Conservation (phyloP, 352 stramenopile genomes). For the Pythium pyrilobum region DNA sequence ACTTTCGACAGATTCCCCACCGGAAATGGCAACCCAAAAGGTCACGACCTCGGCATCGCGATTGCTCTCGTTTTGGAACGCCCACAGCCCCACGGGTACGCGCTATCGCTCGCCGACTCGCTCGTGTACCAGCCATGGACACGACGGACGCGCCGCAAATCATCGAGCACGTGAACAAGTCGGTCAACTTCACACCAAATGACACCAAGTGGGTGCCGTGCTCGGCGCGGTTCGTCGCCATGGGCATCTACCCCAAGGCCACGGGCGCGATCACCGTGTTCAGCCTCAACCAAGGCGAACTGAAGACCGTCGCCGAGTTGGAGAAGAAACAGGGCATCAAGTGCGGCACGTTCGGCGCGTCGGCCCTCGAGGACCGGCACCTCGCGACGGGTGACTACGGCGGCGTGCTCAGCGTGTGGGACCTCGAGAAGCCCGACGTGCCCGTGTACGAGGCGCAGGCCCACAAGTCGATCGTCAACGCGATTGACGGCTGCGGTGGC, state of each 20-base stretch:
- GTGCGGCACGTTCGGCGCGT: conserved; percentile 94
- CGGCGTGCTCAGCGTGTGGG: conserved; percentile 78
- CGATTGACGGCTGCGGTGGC: conserved; percentile 93
- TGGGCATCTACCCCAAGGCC: conserved; percentile 91
- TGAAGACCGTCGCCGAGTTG: conserved; percentile 56
- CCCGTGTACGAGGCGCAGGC: conserved; percentile 88
- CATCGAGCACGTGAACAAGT: conserved; percentile 95
- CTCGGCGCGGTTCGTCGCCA: conserved; percentile 89
- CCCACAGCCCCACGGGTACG: too few relatives aligned
- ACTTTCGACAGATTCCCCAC: too few relatives aligned
- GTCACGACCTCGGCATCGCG: too few relatives aligned
- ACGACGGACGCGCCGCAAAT: conserved; percentile 95
- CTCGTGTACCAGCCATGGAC: conserved; percentile 73
- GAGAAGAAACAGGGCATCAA: conserved; percentile 92
- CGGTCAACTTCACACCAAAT: conserved; percentile 92
- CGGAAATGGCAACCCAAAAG: too few relatives aligned
- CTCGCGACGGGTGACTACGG: conserved; percentile 79
- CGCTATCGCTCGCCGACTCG: too few relatives aligned
- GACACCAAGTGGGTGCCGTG: conserved; percentile 94
- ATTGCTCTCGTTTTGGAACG: too few relatives aligned
- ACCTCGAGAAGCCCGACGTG: conserved; percentile 74
- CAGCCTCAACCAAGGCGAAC: conserved; percentile 86
- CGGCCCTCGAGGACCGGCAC: conserved; percentile 83
- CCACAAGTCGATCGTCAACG: conserved; percentile 93
- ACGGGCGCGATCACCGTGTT: conserved; percentile 91